Evolutionary conservation across 2,329 filamentous ascomycete species (phyloP).

Genomic region (Penicillium sp.): DNA sequence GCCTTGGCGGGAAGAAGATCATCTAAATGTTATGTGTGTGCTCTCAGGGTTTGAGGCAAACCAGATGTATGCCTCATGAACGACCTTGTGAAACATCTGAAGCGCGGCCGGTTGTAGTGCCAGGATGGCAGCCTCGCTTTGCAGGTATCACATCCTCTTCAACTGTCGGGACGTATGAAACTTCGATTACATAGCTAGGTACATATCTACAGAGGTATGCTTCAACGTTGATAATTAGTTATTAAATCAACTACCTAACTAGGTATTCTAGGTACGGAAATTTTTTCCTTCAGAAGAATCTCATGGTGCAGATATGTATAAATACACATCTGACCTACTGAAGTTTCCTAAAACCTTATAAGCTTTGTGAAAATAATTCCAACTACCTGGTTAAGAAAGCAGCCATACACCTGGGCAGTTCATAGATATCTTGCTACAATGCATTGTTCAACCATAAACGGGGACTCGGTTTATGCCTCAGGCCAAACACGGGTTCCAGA

Average conservation of each 20-base stretch:
- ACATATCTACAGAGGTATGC: no score
- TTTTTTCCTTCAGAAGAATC: background rate
- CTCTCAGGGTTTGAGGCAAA: constrained; percentile 4
- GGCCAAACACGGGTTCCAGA: constrained; percentile 11
- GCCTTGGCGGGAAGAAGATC: background rate
- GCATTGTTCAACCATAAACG: background rate
- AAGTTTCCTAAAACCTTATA: background rate
- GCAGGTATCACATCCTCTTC: background rate
- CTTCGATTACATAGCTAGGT: no score
- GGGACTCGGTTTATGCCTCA: constrained; percentile 11
- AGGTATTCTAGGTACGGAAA: no score
- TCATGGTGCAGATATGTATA: background rate
- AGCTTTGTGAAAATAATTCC: background rate
- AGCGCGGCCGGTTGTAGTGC: background rate
- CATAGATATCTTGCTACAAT: background rate
- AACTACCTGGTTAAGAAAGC: background rate
- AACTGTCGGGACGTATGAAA: background rate
- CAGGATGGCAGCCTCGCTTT: background rate
- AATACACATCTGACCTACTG: background rate
- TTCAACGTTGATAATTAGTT: no score
- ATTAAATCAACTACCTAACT: no score
- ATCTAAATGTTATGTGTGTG: background rate
- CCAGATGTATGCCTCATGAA: background rate
- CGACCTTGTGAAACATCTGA: background rate
- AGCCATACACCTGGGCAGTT: background rate